Conservation (phyloP, 495 filamentous ascomycete species). For the Apodospora peruviana region DNA sequence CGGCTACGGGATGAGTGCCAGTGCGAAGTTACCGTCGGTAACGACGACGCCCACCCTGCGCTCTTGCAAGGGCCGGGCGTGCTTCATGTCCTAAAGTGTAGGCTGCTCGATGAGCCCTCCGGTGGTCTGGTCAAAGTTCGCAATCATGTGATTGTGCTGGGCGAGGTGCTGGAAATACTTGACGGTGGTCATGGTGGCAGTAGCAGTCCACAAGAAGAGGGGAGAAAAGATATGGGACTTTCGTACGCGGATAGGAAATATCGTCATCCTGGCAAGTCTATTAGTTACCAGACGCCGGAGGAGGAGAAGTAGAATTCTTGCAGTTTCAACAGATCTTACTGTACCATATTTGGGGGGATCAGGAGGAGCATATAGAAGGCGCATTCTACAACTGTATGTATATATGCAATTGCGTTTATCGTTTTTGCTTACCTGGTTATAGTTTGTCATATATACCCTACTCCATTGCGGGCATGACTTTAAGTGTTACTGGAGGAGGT, state of each 20-base stretch:
- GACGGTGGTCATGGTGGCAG: slow-evolving; percentile 13
- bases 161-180: slow-evolving; percentile 42
- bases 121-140: slow-evolving; percentile 37
- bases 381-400: background rate
- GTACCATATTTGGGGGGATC: background rate
- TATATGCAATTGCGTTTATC: too few species aligned
- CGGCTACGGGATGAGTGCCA: slow-evolving; percentile 18
- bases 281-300: slow-evolving; percentile 8
- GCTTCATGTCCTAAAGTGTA: slow-evolving; percentile 36
- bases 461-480: too few species aligned
- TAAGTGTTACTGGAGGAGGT: background rate
- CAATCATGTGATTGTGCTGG: slow-evolving; percentile 53
- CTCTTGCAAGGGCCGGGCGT: slow-evolving; percentile 34
- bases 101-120: slow-evolving; percentile 22
- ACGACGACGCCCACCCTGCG: slow-evolving; percentile 9
- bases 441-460: too few species aligned
- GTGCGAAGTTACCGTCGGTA: slow-evolving; percentile 11
- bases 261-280: slow-evolving; percentile 30
- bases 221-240: slow-evolving; percentile 25
- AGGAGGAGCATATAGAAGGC: background rate
- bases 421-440: too few species aligned
- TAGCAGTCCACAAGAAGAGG: background rate
- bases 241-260: slow-evolving; percentile 40
- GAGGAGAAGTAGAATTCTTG: background rate
- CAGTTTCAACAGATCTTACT: background rate